Evolutionary conservation across 495 filamentous ascomycete genomes (phyloP), one percentile per base, ranked within the genome.

Genomic region (Penicillium daleae): DNA sequence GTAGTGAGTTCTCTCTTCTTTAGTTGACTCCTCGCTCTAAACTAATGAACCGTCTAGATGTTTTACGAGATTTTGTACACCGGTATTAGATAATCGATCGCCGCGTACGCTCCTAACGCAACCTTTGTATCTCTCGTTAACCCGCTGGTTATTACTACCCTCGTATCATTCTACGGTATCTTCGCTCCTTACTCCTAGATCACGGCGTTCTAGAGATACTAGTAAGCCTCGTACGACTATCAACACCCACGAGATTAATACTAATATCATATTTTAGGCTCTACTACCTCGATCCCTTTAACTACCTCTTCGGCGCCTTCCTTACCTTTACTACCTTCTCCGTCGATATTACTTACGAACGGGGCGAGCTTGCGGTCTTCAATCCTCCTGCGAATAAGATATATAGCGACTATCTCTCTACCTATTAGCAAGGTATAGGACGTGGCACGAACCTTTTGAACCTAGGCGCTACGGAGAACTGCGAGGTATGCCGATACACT

Each of bases 261-360:
- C 55, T 57, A 57, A 57, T 9, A 57, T 57, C 33, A 29, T 33
- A 60, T 29, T 48, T 53, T 46, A 39, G 35, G 35, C 8, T 89
- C 63, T 91, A 90, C 74, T 85, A 82, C 56, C 74, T 89, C 62
- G 86, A 86, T 35, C 88, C 89, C 10, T 85, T 90, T 66, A 88
- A 85, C n/a, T 91, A 92, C 62, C 72, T 89, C 12, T 82, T 90
- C 39, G 78, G 76, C 57, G 80, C 78, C 49, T 80, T 90, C 71
- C 61, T 90, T 31, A 78, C 82, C 0, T 80, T 80, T 7, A 82
- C 74, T 13, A 73, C 48, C 22, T 54, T 89, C 19, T 86, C 78
- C 51, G 86, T 87, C 60, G 80, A 80, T 2, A 27, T 89, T 7
- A 35, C 67, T 1, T 92, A 89, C 76, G 72, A 82, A 26, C 54